phyloP scores from a whole-genome alignment of 1,284 basidiomycete species.

The Marasmius tenuissimus region DNA sequence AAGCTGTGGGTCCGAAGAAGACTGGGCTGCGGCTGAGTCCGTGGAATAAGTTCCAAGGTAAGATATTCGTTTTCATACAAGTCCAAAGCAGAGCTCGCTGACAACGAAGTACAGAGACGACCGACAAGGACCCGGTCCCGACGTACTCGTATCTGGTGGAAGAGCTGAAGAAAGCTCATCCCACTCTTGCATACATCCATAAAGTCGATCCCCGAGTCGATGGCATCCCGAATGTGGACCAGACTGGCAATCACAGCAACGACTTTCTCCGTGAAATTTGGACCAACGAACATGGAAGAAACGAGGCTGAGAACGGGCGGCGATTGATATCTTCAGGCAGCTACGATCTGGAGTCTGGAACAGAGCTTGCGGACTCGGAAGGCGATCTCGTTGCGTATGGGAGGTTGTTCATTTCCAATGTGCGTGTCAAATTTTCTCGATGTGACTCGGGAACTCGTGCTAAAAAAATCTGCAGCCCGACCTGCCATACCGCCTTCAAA shows the following conservation, averaged over 20 bases:
- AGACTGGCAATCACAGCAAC: slow-evolving; percentile 28
- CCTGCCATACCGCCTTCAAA: neutral
- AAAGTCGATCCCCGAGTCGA: slow-evolving; percentile 39
- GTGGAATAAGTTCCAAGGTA: slow-evolving; percentile 42
- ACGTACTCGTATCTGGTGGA: slow-evolving; percentile 38
- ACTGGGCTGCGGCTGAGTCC: slow-evolving; percentile 54
- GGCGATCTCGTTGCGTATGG: slow-evolving; percentile 46
- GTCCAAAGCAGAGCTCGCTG: too few species aligned
- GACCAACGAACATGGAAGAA: slow-evolving; percentile 12
- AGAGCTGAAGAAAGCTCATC: slow-evolving; percentile 29
- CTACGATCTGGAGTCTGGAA: slow-evolving; percentile 32
- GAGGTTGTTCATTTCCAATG: slow-evolving; percentile 19
- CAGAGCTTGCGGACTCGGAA: slow-evolving; percentile 30
- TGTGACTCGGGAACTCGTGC: neutral
- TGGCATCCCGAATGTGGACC: slow-evolving; percentile 12
- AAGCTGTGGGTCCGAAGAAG: slow-evolving; percentile 31
- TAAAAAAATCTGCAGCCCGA: neutral
- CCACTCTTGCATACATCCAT: slow-evolving; percentile 46
- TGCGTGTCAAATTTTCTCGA: neutral
- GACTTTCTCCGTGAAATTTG: slow-evolving; percentile 34
- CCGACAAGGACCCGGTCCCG: slow-evolving; percentile 43
- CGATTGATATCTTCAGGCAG: slow-evolving; percentile 51
- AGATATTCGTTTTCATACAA: neutral
- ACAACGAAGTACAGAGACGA: slow-evolving; percentile 31
- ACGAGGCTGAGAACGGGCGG: slow-evolving; percentile 21